These are phyloP conservation scores for Nakazawaea molendinolei DNA, from an alignment of 805 yeast species.

Conservation along the genomic window DNA sequence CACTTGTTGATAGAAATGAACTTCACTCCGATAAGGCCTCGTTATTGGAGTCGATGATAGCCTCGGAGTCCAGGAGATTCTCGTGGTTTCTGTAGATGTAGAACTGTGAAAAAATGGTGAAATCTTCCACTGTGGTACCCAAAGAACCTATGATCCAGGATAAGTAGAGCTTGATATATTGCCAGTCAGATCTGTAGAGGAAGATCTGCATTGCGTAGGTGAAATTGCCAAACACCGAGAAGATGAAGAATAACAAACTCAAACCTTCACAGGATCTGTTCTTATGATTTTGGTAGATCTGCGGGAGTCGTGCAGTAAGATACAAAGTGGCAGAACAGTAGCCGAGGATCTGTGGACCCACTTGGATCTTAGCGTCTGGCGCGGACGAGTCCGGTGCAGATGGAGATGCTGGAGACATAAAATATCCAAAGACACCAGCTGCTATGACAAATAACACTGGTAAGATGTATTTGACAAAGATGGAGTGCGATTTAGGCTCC, in stretches of 20 bases:
- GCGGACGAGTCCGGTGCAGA: conserved; percentile 11
- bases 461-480: conserved; percentile 43
- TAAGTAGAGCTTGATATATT: conserved; percentile 53
- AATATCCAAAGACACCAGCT: conserved; percentile 58
- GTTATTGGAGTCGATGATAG: too few relatives aligned
- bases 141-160: conserved; percentile 77
- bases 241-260: conserved; percentile 71
- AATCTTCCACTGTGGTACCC: conserved; percentile 71
- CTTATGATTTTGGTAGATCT: conserved; percentile 70
- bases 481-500: conserved; percentile 39
- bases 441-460: conserved; percentile 57
- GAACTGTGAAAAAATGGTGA: conserved; percentile 60
- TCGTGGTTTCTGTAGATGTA: conserved; percentile 39
- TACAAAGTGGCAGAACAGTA: conserved; percentile 64
- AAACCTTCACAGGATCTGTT: conserved; percentile 82
- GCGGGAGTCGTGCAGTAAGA: conserved; percentile 73
- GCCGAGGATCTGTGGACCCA: conserved; percentile 65
- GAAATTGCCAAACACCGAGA: conserved; percentile 68
- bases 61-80: conserved; percentile 10
- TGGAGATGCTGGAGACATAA: conserved; percentile 44
- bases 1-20: too few relatives aligned
- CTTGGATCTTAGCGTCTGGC: conserved; percentile 22
- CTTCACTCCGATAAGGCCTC: too few relatives aligned
- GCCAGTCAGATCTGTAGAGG: conserved; percentile 53
- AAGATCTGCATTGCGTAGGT: conserved; percentile 72